Base-by-base conservation (phyloP, 2,329 filamentous ascomycete genomes). In the Pseudopithomyces chartarum region DNA sequence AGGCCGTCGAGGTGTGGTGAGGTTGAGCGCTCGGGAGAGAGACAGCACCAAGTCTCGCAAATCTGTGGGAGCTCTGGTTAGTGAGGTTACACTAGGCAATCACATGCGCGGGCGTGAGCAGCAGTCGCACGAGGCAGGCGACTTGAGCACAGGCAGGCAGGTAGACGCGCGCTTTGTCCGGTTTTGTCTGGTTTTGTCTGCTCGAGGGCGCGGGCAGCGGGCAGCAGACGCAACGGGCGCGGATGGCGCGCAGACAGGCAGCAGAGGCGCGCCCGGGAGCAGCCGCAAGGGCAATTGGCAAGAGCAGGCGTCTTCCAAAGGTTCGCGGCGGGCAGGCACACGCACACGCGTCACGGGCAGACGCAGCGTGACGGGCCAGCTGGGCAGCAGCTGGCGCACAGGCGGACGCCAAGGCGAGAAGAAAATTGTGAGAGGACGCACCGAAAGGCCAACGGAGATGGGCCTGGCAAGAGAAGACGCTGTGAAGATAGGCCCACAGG, bases 51-150 rank as follows among this genome's bases (percentile, higher is more conserved):
- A 51, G 62, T 65, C 59, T 65, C 60, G 62, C 63, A 58, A 72
- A 70, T 70, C 71, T 74, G 61, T 56, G 54, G 19, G 58, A 59
- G 54, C 43, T 66, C 69, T 62, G 68, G 69, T 53, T 64, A 50
- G 47, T 48, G 62, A 62, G 58, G 61, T 66, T 45, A 58, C 64
- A 68, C 62, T 57, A 63, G 60, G 58, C 52, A 54, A 67, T 73
- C 66, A 74, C 69, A 73, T 70, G 73, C 62, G 61, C 34, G 50
- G 48, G 26, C 48, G 47, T 52, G 58, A 50, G 58, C 52, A 47
- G 62, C 51, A 22, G 65, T 70, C 53, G 66, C 67, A 69, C 66
- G 64, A 69, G 61, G 66, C 57, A 56, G 56, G 48, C 48, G 29
- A 50, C 61, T 52, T 56, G 58, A 58, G 58, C 52, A 19, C 3